Conservation (phyloP, 352 stramenopile species). For the Stephanocyclus meneghinianus region DNA sequence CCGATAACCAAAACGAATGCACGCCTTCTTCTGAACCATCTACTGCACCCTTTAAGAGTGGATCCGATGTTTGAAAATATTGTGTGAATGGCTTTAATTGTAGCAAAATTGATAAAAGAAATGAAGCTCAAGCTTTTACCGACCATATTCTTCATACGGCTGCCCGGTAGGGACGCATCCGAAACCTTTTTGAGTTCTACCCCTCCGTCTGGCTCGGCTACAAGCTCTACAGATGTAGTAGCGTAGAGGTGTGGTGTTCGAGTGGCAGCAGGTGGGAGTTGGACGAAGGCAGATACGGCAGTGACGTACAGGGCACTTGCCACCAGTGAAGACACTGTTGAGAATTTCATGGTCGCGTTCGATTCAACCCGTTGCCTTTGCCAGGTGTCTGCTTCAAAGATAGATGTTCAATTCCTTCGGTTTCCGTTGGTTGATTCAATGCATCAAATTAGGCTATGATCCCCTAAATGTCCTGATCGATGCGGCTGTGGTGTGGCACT, state of each 20-base stretch:
- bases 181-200: constrained; percentile 61
- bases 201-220: constrained; percentile 78
- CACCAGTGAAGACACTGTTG: not conserved
- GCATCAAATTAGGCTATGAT: no score
- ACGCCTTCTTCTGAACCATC: constrained; percentile 39
- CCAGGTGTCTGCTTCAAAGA: not conserved
- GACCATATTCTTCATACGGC: constrained; percentile 65
- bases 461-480: no score
- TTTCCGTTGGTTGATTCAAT: no score
- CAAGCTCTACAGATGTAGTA: constrained; percentile 58
- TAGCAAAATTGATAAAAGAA: no score
- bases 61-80: not conserved
- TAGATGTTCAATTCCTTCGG: not conserved
- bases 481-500: no score
- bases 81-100: no score
- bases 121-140: not conserved
- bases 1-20: constrained; percentile 75
- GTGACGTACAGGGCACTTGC: not conserved
- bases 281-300: not conserved
- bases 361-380: no score
- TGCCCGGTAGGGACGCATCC: constrained; percentile 39
- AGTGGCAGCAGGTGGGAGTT: not conserved
- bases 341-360: not conserved
- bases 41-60: constrained; percentile 27
- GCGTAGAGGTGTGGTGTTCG: constrained; percentile 23